These are phyloP conservation scores for Clarireedia sp. DNA, from an alignment of 2,329 filamentous ascomycete species.

Conservation along the genomic window DNA sequence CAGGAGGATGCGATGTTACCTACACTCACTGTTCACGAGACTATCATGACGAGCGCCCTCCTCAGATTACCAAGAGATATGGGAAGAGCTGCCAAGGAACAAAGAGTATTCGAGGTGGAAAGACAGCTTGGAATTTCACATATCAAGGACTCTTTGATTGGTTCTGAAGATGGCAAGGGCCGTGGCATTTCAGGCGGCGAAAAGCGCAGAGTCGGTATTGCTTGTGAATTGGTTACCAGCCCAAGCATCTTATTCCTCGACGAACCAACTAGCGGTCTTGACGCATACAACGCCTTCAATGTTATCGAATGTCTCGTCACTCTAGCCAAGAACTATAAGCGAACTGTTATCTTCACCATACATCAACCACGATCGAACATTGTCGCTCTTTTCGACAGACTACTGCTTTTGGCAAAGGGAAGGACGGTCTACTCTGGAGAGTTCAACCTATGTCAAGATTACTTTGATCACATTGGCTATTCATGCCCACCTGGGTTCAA, in stretches of 20 bases:
- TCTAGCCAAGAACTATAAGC: slow-evolving; percentile 89
- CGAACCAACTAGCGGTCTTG: slow-evolving; percentile 90
- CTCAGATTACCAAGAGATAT: slow-evolving; percentile 89
- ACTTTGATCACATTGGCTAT: slow-evolving; percentile 89
- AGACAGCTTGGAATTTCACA: slow-evolving; percentile 90
- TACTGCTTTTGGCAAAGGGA: slow-evolving; percentile 85
- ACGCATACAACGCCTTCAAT: slow-evolving; percentile 97
- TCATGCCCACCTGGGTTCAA: slow-evolving; percentile 94
- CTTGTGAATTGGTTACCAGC: slow-evolving; percentile 94
- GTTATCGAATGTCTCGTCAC: slow-evolving; percentile 94
- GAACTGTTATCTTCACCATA: slow-evolving; percentile 96
- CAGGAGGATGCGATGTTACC: slow-evolving; percentile 97
- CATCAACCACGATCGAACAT: slow-evolving; percentile 98
- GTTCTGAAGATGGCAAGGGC: slow-evolving; percentile 88
- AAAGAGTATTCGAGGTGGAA: slow-evolving; percentile 86
- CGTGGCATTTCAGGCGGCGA: slow-evolving; percentile 96
- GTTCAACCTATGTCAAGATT: slow-evolving; percentile 78
- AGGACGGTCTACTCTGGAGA: slow-evolving; percentile 89
- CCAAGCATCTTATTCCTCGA: slow-evolving; percentile 96
- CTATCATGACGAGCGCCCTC: slow-evolving; percentile 87
- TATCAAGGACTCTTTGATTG: slow-evolving; percentile 91
- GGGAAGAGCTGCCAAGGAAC: slow-evolving; percentile 79
- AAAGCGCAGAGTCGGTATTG: slow-evolving; percentile 91
- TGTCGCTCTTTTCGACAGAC: slow-evolving; percentile 87
- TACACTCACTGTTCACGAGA: slow-evolving; percentile 94